Conservation (phyloP, 2,329 filamentous ascomycete species). For the Emericellopsis atlantica region DNA sequence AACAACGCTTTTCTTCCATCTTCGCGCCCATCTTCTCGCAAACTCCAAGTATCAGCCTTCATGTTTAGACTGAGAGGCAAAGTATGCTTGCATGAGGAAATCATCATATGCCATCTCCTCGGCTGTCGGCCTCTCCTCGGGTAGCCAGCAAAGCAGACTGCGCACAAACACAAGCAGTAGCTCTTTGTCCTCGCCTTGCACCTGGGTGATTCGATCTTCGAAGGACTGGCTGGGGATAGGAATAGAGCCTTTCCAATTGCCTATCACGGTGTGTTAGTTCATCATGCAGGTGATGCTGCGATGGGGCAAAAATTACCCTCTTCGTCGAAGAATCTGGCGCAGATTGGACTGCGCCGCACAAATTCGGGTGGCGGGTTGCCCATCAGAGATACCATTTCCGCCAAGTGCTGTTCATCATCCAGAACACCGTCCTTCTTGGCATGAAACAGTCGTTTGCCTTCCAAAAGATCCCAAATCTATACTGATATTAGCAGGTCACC, state of each 20-base stretch:
- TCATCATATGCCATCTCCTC: slow-evolving; percentile 10
- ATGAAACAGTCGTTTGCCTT: slow-evolving; percentile 14
- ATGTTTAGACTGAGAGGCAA: not conserved
- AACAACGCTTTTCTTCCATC: too few species aligned
- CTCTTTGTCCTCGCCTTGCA: slow-evolving; percentile 11
- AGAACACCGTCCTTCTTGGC: slow-evolving; percentile 8
- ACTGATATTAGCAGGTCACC: not conserved
- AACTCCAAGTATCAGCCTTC: too few species aligned
- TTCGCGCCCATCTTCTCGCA: too few species aligned
- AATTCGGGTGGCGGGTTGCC: slow-evolving; percentile 20
- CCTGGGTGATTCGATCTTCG: slow-evolving; percentile 8
- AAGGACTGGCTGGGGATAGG: slow-evolving; percentile 12
- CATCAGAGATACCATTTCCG: slow-evolving; percentile 22
- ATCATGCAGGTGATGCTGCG: not conserved
- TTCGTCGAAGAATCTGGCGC: slow-evolving; percentile 9
- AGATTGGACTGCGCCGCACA: slow-evolving; percentile 13
- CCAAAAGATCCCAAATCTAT: slow-evolving; percentile 18
- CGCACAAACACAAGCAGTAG: slow-evolving; percentile 8
- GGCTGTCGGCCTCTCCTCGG: slow-evolving; percentile 11
- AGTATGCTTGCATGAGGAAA: slow-evolving; percentile 5
- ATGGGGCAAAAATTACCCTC: slow-evolving; percentile 6
- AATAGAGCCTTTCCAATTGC: slow-evolving; percentile 12
- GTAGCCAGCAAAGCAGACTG: slow-evolving; percentile 11
- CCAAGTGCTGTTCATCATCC: slow-evolving; percentile 15
- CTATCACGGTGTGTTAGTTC: slow-evolving; percentile 5